These are phyloP conservation scores for Caryopteris hybrid DNA, from an alignment of 305 asterid genomes.

Conservation along the genomic window DNA sequence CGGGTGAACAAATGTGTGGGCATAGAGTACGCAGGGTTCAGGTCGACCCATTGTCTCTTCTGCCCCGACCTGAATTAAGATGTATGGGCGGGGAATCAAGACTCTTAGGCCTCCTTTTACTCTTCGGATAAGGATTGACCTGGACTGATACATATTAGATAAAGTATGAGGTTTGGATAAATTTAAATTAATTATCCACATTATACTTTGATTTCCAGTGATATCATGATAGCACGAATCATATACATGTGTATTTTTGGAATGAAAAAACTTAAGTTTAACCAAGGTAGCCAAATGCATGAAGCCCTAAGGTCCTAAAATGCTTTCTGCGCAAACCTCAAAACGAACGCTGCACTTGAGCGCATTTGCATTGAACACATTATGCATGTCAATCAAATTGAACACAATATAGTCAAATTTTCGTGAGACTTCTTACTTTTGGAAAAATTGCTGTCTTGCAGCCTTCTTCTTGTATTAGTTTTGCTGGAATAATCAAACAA, in stretches of 20 bases:
- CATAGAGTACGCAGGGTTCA: slow-evolving; percentile 86
- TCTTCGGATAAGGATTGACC: not conserved
- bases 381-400: too few relatives aligned
- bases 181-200: not conserved
- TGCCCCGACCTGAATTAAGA: slow-evolving; percentile 9
- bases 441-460: too few relatives aligned
- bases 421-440: too few relatives aligned
- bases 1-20: slow-evolving; percentile 74
- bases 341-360: too few relatives aligned
- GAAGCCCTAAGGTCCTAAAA: too few relatives aligned
- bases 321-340: too few relatives aligned
- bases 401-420: too few relatives aligned
- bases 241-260: not conserved
- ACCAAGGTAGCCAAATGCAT: too few relatives aligned
- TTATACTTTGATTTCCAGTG: not conserved
- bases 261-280: not conserved
- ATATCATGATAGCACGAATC: not conserved
- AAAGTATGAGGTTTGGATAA: not conserved
- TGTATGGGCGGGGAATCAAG: slow-evolving; percentile 6
- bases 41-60: slow-evolving; percentile 67
- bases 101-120: slow-evolving; percentile 3
- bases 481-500: too few relatives aligned
- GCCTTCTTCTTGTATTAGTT: too few relatives aligned
- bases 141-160: not conserved
- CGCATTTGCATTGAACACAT: too few relatives aligned